Evolutionary conservation across 441 rosid species (phyloP), one percentile per base, ranked within the genome.

Genomic region (Rhodomyrtus psidioides): DNA sequence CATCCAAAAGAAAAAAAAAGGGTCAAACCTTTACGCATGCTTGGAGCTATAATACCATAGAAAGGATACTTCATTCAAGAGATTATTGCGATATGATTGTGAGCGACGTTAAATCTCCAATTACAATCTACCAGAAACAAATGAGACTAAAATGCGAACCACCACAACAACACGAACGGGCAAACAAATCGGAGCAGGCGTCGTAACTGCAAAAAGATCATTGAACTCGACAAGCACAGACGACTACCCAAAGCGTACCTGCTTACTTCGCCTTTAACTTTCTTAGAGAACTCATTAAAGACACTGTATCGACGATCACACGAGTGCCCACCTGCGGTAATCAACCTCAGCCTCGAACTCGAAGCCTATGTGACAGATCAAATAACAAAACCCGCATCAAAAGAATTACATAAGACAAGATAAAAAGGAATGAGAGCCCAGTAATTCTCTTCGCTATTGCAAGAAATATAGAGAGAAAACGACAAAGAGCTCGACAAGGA

Each of bases 191-290:
- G 9, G 42, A 10, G 42, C 12, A 62, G 30, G 12, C 16, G n/a
- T 62, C 24, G 9, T 30, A 30, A 62, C 23, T 17, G 75, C 28
- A 9, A 23, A 24, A 81, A 81, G 49, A 49, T 14, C 42, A 82
- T 82, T 54, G 57, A 55, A 24, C 70, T 7, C 14, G 3, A 21
- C 9, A 44, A n/a, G 28, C 13, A 84, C 60, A 57, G 34, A 76
- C 55, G 8, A 28, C 51, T 39, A 56, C 21, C 23, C 28, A 19
- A 49, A 82, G 19, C 56, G 21, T 92, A 97, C 98, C 94, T 92
- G 28, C 90, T 90, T 83, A 89, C 96, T 91, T 94, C 97, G 59
- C 97, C 98, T 92, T 90, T 93, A 84, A 97, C 83, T 88, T n/a
- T n/a, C n/a, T n/a, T n/a, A n/a, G n/a, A n/a, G n/a, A n/a, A n/a